These are phyloP conservation scores for Thalassia testudinum DNA, from an alignment of 116 monocot species.

Conservation along the genomic window DNA sequence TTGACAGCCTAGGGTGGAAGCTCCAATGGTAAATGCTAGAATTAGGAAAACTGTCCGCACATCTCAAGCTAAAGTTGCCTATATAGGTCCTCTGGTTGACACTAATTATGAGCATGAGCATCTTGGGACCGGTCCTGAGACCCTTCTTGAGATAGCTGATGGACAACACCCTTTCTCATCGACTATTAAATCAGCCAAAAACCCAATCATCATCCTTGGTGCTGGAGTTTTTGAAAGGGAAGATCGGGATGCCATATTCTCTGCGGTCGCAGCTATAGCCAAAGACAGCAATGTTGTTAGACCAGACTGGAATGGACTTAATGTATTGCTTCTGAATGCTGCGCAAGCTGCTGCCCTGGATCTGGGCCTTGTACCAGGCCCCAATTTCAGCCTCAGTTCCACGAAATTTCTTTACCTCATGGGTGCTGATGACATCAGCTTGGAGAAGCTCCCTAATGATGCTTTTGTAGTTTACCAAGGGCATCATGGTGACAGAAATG, in stretches of 20 bases:
- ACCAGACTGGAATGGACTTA: conserved; percentile 84
- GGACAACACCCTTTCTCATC: conserved; percentile 83
- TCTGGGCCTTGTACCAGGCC: conserved; percentile 60
- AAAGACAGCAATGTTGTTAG: conserved; percentile 37
- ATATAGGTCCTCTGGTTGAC: conserved; percentile 65
- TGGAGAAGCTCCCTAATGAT: conserved; percentile 59
- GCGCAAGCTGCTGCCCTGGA: conserved; percentile 94
- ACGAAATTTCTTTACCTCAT: conserved; percentile 85
- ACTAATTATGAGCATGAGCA: conserved; percentile 83
- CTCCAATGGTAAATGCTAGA: conserved; percentile 95
- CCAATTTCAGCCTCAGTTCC: conserved; percentile 28
- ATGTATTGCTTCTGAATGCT: conserved; percentile 68
- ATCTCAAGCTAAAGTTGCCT: conserved; percentile 81
- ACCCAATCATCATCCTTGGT: conserved; percentile 78
- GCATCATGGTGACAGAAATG: conserved; percentile 88
- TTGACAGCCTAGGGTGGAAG: conserved; percentile 85
- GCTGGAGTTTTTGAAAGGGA: conserved; percentile 57
- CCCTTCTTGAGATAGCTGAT: conserved; percentile 76
- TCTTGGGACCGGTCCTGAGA: conserved; percentile 60
- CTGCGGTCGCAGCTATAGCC: conserved; percentile 50
- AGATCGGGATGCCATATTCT: conserved; percentile 61
- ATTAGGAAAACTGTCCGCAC: conserved; percentile 75
- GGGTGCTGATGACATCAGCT: conserved; percentile 77
- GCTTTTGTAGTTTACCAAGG: conserved; percentile 97
- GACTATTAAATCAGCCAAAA: conserved; percentile 54